Conservation (phyloP, 2,329 filamentous ascomycete genomes). For the Pseudohalonectria lignicola region DNA sequence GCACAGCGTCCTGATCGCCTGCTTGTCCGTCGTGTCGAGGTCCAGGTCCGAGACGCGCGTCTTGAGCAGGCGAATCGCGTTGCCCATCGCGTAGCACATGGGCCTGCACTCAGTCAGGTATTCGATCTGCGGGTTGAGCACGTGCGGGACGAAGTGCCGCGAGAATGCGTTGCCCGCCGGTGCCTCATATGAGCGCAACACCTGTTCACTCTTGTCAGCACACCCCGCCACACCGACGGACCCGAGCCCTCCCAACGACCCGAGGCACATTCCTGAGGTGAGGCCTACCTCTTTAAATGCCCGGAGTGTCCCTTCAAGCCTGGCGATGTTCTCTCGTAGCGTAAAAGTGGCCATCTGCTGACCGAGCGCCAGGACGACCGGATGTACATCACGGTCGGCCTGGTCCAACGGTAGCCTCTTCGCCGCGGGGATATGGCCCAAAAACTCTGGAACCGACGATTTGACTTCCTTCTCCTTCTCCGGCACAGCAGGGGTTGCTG, state of each 20-base stretch:
- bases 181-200: conserved; percentile 87
- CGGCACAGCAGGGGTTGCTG: conserved; percentile 11
- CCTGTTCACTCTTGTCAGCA: conserved; percentile 34
- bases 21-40: conserved; percentile 68
- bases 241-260: too few relatives aligned
- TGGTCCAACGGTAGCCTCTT: conserved; percentile 41
- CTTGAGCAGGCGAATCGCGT: conserved; percentile 91
- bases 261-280: background rate
- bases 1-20: conserved; percentile 70
- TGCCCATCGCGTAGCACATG: conserved; percentile 93
- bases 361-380: conserved; percentile 72
- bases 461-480: conserved; percentile 44
- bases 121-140: conserved; percentile 89
- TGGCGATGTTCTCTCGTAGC: conserved; percentile 79
- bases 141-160: conserved; percentile 82
- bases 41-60: conserved; percentile 85
- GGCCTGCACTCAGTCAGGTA: conserved; percentile 91
- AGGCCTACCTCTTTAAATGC: conserved; percentile 69
- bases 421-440: conserved; percentile 72
- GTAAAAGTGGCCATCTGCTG: conserved; percentile 85
- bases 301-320: conserved; percentile 76
- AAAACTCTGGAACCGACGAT: conserved; percentile 57
- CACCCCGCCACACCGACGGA: background rate
- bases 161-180: conserved; percentile 76
- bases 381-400: conserved; percentile 71